These are phyloP conservation scores for Piromyces finnis DNA, from an alignment of 192 early-diverging fungal species.

Conservation along the genomic window DNA sequence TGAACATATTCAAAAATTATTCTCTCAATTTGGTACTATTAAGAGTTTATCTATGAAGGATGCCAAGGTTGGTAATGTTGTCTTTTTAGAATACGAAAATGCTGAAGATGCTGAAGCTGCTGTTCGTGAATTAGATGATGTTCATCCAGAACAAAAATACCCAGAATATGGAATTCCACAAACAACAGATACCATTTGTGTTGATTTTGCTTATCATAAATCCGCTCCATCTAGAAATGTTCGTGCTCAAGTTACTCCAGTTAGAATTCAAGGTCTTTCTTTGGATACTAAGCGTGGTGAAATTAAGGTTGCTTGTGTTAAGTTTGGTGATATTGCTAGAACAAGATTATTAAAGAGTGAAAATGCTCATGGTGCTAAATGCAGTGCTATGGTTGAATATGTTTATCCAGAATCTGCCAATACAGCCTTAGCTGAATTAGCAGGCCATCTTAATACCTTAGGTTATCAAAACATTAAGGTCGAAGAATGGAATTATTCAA, in stretches of 20 bases:
- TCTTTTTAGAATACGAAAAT: background rate
- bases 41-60: background rate
- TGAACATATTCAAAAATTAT: background rate
- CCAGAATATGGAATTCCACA: background rate
- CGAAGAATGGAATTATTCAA: background rate
- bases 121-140: background rate
- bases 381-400: background rate
- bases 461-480: background rate
- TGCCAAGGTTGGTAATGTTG: background rate
- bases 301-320: background rate
- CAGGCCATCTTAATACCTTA: background rate
- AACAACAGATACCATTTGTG: background rate
- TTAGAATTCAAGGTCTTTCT: background rate
- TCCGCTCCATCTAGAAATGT: background rate
- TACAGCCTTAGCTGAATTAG: background rate
- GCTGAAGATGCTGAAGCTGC: background rate
- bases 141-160: background rate
- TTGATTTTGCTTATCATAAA: background rate
- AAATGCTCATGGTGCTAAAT: background rate
- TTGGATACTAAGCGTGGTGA: background rate
- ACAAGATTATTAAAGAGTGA: background rate
- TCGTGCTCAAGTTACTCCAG: background rate
- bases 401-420: background rate
- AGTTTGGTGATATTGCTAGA: background rate
- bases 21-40: background rate